Conservation (phyloP, 2,329 filamentous ascomycete species). For the Cordyceps farinosa region DNA sequence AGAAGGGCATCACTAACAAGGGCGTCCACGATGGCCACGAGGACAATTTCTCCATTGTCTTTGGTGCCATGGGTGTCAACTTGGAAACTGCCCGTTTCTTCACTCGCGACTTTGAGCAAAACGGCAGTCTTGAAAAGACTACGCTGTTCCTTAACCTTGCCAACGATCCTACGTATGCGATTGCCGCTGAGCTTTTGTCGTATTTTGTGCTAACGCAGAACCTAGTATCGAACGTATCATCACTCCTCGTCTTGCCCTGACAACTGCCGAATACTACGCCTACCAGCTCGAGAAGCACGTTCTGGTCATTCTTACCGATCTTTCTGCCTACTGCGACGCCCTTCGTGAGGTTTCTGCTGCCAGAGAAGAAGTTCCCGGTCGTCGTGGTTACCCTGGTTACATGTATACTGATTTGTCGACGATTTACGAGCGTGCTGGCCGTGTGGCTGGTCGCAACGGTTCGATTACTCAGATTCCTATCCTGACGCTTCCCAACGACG, state of each 20-base stretch:
- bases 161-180: conserved; percentile 92
- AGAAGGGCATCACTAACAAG: conserved; percentile 78
- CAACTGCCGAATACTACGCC: conserved; percentile 98
- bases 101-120: conserved; percentile 97
- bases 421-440: conserved; percentile 98
- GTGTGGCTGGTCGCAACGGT: conserved; percentile 93
- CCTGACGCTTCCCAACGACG: conserved; percentile 98
- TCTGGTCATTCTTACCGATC: conserved; percentile 94
- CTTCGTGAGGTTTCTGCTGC: conserved; percentile 97
- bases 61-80: conserved; percentile 99
- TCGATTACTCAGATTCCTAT: conserved; percentile 99
- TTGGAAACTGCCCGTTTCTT: conserved; percentile 99
- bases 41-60: conserved; percentile 99
- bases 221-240: conserved; percentile 97
- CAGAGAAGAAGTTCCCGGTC: conserved; percentile 96
- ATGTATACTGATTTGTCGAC: conserved; percentile 99
- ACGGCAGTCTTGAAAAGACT: conserved; percentile 94
- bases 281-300: conserved; percentile 99
- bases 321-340: conserved; percentile 97
- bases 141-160: conserved; percentile 98
- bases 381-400: conserved; percentile 99
- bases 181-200: neutral
- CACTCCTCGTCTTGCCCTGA: conserved; percentile 94
- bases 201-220: conserved; percentile 19
- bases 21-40: conserved; percentile 94